These are phyloP conservation scores for Wakefieldia striispora DNA, from an alignment of 768 basidiomycete genomes.

Conservation along the genomic window DNA sequence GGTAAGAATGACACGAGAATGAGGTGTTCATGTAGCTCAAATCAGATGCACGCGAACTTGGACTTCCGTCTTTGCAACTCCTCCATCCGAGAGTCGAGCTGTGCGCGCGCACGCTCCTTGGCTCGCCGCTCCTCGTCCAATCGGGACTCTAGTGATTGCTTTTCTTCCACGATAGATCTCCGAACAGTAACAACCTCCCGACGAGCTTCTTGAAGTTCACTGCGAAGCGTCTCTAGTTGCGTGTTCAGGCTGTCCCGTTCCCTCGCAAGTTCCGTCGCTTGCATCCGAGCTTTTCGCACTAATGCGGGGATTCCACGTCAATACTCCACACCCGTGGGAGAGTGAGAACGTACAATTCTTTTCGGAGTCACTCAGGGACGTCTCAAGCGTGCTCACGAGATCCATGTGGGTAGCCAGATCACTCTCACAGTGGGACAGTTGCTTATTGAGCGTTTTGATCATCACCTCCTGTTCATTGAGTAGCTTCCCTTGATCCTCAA, in stretches of 20 bases:
- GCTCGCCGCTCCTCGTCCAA: constrained; percentile 84
- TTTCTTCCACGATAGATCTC: constrained; percentile 82
- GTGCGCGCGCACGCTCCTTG: constrained; percentile 86
- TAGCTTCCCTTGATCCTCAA: constrained; percentile 74
- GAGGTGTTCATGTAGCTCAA: constrained; percentile 1
- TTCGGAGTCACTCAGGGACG: constrained; percentile 86
- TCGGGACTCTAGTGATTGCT: constrained; percentile 78
- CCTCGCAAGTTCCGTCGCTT: constrained; percentile 83
- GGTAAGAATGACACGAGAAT: neutral
- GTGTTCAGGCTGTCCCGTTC: constrained; percentile 75
- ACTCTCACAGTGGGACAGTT: constrained; percentile 87
- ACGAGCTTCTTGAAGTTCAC: constrained; percentile 74
- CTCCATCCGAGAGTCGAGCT: constrained; percentile 85
- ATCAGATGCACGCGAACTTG: constrained; percentile 84
- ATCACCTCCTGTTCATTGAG: constrained; percentile 84
- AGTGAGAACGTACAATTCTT: constrained; percentile 71
- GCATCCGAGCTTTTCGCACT: constrained; percentile 94
- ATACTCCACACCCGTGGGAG: neutral
- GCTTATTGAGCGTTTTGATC: constrained; percentile 94
- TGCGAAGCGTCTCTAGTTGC: constrained; percentile 65
- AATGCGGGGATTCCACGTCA: constrained; percentile 10
- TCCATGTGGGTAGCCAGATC: constrained; percentile 93
- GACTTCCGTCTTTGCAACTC: constrained; percentile 83
- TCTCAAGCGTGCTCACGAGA: constrained; percentile 78
- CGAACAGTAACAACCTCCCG: constrained; percentile 77